These are phyloP conservation scores for Geoglossum cookeanum DNA, from an alignment of 2,329 filamentous ascomycete species.

Conservation along the genomic window DNA sequence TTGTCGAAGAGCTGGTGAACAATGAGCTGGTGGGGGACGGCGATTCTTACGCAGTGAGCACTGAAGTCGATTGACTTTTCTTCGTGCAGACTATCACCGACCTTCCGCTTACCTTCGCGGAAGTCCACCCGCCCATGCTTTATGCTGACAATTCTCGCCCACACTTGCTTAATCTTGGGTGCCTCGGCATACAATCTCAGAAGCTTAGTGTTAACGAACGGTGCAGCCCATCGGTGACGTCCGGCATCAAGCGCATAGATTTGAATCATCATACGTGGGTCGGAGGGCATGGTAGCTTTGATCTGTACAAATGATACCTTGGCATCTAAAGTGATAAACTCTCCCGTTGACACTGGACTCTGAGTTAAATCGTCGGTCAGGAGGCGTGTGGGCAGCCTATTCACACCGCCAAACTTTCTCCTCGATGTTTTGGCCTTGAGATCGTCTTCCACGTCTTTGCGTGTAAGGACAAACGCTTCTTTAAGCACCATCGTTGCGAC, in stretches of 20 bases:
- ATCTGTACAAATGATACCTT: constrained; percentile 68
- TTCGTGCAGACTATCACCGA: constrained; percentile 39
- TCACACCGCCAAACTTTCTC: not conserved
- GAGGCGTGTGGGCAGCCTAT: not conserved
- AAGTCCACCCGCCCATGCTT: constrained; percentile 67
- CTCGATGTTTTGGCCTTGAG: not conserved
- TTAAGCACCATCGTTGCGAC: constrained; percentile 57
- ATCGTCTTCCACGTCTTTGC: not conserved
- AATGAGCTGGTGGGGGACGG: constrained; percentile 78
- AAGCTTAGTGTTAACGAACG: constrained; percentile 59
- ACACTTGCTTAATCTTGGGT: constrained; percentile 62
- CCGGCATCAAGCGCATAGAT: constrained; percentile 67
- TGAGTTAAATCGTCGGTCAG: constrained; percentile 14
- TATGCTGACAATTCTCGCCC: constrained; percentile 72
- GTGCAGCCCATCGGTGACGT: constrained; percentile 69
- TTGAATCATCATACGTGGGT: constrained; percentile 84
- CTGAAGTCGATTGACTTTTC: constrained; percentile 72
- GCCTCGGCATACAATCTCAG: constrained; percentile 75
- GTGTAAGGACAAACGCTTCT: constrained; percentile 1
- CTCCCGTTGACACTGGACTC: constrained; percentile 20
- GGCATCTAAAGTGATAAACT: constrained; percentile 66
- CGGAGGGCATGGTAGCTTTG: constrained; percentile 72
- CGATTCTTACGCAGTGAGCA: constrained; percentile 69
- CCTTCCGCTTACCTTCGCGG: constrained; percentile 54
- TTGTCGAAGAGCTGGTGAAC: constrained; percentile 90